Base-by-base conservation (phyloP, 1,284 basidiomycete species). In the Naganishia albida region DNA sequence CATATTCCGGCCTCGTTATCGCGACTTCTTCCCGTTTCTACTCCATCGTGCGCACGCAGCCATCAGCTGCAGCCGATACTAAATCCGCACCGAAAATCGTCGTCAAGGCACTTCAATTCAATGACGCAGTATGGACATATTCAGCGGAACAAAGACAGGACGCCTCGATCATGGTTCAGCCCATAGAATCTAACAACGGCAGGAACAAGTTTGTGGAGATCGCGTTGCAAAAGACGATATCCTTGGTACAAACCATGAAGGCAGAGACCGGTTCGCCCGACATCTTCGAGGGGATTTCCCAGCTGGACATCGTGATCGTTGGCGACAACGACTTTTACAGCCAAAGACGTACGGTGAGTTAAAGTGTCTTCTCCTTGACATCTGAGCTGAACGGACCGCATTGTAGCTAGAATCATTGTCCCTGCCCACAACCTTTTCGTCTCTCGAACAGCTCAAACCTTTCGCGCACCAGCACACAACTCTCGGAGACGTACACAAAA, bases 301-400 rank as follows among this genome's bases (percentile, higher is more conserved):
- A 87, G 59, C 80, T 93, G 69, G 84, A 90, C 72, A 85, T 98
- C 68, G 85, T 85, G 38, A 90, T 98, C 64, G 85, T 88, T 23
- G 96, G 91, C 6, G 92, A 93, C 78, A 99, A 99, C 74, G 96
- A 98, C 78, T 99, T 98, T 73, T 99, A 99, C 80, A 96, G 93
- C 2, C 95, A 99, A 75, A 83, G 88, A 65, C 86, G 87, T 63
- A 88, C 91, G 83, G 91, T 90, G 68, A 68, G 83, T 78, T 48
- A 43, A 52, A 28, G 18, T 34, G 4, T 6, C n/a, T 25, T 13
- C 20, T 23, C 40, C 16, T 28, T 56, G 16, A 23, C 39, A 3
- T 20, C n/a, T 49, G 15, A 39, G 13, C 25, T 34, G 28, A 38
- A 12, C 53, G 63, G 46, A 56, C 50, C 34, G 10, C 52, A 26